phyloP scores from a whole-genome alignment of 805 yeast species.

The Yarrowia sp. region DNA sequence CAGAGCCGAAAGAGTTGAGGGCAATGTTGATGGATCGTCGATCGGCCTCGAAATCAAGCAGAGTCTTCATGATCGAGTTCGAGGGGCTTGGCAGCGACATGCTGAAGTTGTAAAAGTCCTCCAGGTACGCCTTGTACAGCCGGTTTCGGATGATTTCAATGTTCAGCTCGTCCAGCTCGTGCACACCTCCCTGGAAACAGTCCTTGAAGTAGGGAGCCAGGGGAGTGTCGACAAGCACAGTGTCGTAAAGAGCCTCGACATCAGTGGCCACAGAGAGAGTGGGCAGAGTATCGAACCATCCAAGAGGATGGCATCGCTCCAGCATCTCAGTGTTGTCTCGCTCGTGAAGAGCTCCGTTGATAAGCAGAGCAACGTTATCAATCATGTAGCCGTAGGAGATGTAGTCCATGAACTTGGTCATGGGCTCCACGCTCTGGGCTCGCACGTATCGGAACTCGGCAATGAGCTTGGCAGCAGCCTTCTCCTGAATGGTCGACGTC shows the following conservation, averaged over 20 bases:
- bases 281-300: slow-evolving; percentile 98
- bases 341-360: slow-evolving; percentile 95
- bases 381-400: slow-evolving; percentile 97
- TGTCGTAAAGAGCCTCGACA: slow-evolving; percentile 85
- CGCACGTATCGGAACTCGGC: slow-evolving; percentile 83
- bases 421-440: slow-evolving; percentile 76
- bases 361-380: slow-evolving; percentile 92
- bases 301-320: slow-evolving; percentile 91
- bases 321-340: slow-evolving; percentile 86
- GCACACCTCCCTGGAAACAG: slow-evolving; percentile 67
- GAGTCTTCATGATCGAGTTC: slow-evolving; percentile 69
- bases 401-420: slow-evolving; percentile 82
- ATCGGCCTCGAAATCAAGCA: slow-evolving; percentile 90
- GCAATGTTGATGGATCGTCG: slow-evolving; percentile 90
- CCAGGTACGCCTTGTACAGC: slow-evolving; percentile 87
- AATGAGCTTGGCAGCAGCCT: slow-evolving; percentile 69
- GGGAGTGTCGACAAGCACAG: slow-evolving; percentile 94
- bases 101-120: slow-evolving; percentile 75
- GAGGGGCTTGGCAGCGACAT: slow-evolving; percentile 70
- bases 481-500: slow-evolving; percentile 81
- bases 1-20: slow-evolving; percentile 83
- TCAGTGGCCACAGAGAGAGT: slow-evolving; percentile 93
- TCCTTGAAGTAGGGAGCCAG: slow-evolving; percentile 94
- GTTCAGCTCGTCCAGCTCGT: slow-evolving; percentile 90
- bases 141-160: slow-evolving; percentile 92